Conservation (phyloP, 371 early-diverging fungal species). For the Actinomortierella wolfii region DNA sequence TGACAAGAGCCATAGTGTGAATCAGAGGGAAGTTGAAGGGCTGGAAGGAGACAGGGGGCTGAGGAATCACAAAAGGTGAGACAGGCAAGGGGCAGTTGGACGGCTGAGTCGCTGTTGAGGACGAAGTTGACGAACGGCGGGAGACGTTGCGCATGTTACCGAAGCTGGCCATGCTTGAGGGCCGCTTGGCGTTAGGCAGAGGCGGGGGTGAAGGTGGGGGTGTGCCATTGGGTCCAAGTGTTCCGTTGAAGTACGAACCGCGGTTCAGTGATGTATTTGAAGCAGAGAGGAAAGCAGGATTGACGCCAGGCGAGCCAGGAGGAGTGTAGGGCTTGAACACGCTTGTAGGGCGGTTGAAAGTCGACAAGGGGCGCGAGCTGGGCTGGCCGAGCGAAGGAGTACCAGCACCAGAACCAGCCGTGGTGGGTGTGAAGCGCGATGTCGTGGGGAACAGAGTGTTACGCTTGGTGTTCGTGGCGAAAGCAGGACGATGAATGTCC, state of each 20-base stretch:
- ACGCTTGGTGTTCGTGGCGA: conserved; percentile 18
- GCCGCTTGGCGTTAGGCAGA: conserved; percentile 16
- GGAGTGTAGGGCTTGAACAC: conserved; percentile 43
- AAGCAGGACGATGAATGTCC: conserved; percentile 53
- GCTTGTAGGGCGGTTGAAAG: conserved; percentile 41
- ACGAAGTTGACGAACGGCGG: conserved; percentile 50
- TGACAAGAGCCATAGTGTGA: conserved; percentile 78
- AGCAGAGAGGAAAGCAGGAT: conserved; percentile 23
- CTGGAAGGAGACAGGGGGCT: conserved; percentile 58
- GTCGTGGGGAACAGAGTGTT: conserved; percentile 28
- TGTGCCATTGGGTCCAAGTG: conserved; percentile 26
- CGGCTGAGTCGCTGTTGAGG: conserved; percentile 33
- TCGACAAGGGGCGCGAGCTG: conserved; percentile 35
- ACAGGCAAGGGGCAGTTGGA: conserved; percentile 29
- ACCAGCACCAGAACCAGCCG: conserved; percentile 8
- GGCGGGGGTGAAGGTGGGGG: conserved; percentile 35
- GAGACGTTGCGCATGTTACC: conserved; percentile 35
- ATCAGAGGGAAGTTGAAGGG: conserved; percentile 74
- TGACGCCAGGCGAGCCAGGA: conserved; percentile 30
- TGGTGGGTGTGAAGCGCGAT: conserved; percentile 40
- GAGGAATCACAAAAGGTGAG: conserved; percentile 42
- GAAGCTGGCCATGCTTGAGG: conserved; percentile 34
- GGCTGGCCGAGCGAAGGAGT: conserved; percentile 24
- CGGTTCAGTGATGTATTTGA: conserved; percentile 26
- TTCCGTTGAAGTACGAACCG: conserved; percentile 27